Conservation (phyloP, 805 yeast genomes). For the Schizosaccharomyces octosporus region DNA sequence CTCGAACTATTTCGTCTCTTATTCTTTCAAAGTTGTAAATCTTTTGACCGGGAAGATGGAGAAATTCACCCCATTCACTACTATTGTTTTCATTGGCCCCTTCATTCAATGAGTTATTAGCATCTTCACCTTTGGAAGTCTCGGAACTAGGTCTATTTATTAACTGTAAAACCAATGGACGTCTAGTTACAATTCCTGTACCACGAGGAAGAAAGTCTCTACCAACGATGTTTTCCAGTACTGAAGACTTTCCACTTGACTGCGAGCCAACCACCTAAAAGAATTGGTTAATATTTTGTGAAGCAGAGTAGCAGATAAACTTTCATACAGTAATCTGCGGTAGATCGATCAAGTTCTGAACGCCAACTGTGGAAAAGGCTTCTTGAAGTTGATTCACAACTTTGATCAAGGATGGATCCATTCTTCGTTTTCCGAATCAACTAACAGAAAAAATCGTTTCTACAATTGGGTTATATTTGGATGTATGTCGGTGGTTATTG, state of each 20-base stretch:
- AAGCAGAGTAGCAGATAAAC: too few species aligned
- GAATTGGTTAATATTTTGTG: too few species aligned
- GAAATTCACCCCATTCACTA: conserved; percentile 94
- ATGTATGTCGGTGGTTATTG: too few species aligned
- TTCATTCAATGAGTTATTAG: conserved; percentile 10
- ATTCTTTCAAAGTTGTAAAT: conserved; percentile 74
- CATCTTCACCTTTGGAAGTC: conserved; percentile 5
- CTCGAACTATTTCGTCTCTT: conserved; percentile 71
- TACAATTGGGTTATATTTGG: too few species aligned
- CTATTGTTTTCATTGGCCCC: conserved; percentile 12
- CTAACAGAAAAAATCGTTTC: neutral
- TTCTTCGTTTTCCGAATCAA: neutral
- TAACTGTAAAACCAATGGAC: conserved; percentile 59
- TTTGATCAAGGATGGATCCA: conserved; percentile 24
- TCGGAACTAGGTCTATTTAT: conserved; percentile 36
- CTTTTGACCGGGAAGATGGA: conserved; percentile 73
- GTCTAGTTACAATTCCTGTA: conserved; percentile 74
- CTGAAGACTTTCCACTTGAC: conserved; percentile 73
- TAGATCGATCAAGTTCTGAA: conserved; percentile 74
- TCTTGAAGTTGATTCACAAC: conserved; percentile 77
- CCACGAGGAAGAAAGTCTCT: conserved; percentile 68
- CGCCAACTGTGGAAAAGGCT: conserved; percentile 90
- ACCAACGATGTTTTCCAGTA: conserved; percentile 73
- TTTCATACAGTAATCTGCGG: conserved; percentile 65
- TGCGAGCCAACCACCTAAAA: conserved; percentile 63